These are phyloP conservation scores for Rosa multiflora DNA, from an alignment of 306 rosid genomes.

Conservation along the genomic window DNA sequence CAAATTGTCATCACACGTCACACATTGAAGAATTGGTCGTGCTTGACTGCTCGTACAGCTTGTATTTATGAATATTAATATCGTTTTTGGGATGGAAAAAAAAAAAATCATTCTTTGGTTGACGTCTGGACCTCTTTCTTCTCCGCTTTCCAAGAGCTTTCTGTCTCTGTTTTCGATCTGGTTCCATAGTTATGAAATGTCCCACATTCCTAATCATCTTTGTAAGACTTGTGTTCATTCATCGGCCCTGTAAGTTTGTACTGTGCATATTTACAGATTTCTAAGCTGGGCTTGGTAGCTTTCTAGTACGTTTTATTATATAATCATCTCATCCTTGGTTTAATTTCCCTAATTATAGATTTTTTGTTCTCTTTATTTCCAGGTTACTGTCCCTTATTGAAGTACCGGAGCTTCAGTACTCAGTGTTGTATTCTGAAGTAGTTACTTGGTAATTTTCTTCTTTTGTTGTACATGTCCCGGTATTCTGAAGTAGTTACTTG, in stretches of 20 bases:
- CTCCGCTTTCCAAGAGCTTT: neutral
- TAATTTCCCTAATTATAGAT: neutral
- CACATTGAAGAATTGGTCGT: neutral
- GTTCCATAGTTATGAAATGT: neutral
- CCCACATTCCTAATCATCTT: neutral
- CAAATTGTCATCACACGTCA: too few relatives aligned
- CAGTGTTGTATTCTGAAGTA: neutral
- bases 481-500: neutral
- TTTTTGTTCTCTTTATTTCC: neutral
- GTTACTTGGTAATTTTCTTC: neutral
- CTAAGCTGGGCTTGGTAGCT: too few relatives aligned
- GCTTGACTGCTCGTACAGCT: neutral
- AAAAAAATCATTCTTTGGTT: neutral
- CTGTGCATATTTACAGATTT: too few relatives aligned
- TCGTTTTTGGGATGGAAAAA: neutral
- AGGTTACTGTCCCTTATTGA: neutral
- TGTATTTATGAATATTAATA: neutral
- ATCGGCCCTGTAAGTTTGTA: too few relatives aligned
- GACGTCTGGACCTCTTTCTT: neutral
- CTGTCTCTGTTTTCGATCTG: too few relatives aligned
- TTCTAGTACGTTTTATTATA: too few relatives aligned
- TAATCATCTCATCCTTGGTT: too few relatives aligned
- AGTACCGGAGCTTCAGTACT: neutral
- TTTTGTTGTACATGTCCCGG: too few relatives aligned
- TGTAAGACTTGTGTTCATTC: neutral